Evolutionary conservation across 306 rosid genomes (phyloP).

Genomic region (Abrus precatorius): DNA sequence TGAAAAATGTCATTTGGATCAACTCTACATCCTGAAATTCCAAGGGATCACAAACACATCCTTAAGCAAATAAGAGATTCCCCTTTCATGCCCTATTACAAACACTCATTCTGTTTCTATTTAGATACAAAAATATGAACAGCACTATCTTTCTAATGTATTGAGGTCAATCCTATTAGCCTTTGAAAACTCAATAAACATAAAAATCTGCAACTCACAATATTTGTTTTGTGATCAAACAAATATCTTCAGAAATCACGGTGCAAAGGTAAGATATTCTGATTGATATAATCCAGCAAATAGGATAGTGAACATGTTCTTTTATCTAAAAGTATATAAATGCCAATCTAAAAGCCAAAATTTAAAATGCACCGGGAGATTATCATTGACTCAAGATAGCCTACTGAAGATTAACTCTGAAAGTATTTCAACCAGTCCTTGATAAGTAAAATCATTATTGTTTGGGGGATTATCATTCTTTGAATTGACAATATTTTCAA

Average conservation of each 20-base stretch:
- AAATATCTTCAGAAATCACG: conserved; percentile 43
- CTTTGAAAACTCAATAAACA: conserved; percentile 39
- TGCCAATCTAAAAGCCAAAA: background rate
- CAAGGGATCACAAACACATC: conserved; percentile 33
- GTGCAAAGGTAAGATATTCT: conserved; percentile 40
- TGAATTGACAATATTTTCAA: too few species aligned
- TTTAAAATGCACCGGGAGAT: background rate
- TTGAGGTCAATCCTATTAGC: conserved; percentile 43
- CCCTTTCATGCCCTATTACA: conserved; percentile 16
- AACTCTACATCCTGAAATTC: conserved; percentile 44
- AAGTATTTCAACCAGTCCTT: background rate
- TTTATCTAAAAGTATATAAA: conserved; percentile 17
- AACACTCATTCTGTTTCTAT: conserved; percentile 25
- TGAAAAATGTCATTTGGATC: conserved; percentile 39
- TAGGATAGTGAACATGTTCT: background rate
- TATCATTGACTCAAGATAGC: background rate
- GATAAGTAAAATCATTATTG: conserved; percentile 1
- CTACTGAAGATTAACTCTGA: background rate
- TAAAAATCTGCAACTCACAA: conserved; percentile 31
- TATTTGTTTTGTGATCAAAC: conserved; percentile 37
- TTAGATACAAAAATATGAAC: conserved; percentile 12
- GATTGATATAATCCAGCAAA: conserved; percentile 39
- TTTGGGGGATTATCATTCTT: background rate
- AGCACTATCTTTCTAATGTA: background rate
- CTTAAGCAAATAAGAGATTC: conserved; percentile 27